Percentiles rank a stretch among this genome's conserved stretches.
phyloP scores from a whole-genome alignment of 345 rosid genomes.

The Aquilaria yunnanensis region DNA sequence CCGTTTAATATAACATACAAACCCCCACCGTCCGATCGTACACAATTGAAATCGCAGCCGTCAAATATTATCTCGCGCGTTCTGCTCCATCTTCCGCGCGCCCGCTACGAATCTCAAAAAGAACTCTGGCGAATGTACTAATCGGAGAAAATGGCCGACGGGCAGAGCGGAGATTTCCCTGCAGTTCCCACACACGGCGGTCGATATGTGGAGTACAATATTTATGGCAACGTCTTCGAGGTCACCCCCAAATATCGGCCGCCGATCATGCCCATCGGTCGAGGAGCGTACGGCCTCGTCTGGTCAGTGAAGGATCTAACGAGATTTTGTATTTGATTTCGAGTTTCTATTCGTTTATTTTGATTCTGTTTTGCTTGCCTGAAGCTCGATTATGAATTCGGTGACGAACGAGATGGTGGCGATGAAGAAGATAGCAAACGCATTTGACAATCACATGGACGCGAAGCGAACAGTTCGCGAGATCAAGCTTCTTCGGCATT shows the following conservation, averaged over 20 bases:
- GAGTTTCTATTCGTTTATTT: not conserved
- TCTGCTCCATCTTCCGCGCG: slow-evolving; percentile 51
- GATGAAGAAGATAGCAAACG: slow-evolving; percentile 91
- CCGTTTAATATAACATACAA: not conserved
- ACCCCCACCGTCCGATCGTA: slow-evolving; percentile 24
- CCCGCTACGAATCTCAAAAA: slow-evolving; percentile 27
- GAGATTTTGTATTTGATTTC: not conserved
- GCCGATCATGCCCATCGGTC: slow-evolving; percentile 93
- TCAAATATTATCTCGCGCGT: slow-evolving; percentile 30
- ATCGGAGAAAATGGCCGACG: slow-evolving; percentile 19
- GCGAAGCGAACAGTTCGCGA: slow-evolving; percentile 98
- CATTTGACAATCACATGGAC: slow-evolving; percentile 94
- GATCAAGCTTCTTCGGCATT: slow-evolving; percentile 90
- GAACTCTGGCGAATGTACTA: not conserved
- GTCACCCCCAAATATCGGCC: slow-evolving; percentile 81
- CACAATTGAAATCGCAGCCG: slow-evolving; percentile 48
- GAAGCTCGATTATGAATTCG: slow-evolving; percentile 83
- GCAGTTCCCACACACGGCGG: slow-evolving; percentile 68
- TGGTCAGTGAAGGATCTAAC: slow-evolving; percentile 34
- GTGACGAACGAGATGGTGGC: slow-evolving; percentile 97
- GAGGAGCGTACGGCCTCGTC: slow-evolving; percentile 97
- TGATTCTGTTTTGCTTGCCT: not conserved
- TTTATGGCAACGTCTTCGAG: slow-evolving; percentile 79
- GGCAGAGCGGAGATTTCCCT: slow-evolving; percentile 65
- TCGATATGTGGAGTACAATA: slow-evolving; percentile 54